Conservation (phyloP, 495 filamentous ascomycete genomes). For the Trichoderma orchidacearum region DNA sequence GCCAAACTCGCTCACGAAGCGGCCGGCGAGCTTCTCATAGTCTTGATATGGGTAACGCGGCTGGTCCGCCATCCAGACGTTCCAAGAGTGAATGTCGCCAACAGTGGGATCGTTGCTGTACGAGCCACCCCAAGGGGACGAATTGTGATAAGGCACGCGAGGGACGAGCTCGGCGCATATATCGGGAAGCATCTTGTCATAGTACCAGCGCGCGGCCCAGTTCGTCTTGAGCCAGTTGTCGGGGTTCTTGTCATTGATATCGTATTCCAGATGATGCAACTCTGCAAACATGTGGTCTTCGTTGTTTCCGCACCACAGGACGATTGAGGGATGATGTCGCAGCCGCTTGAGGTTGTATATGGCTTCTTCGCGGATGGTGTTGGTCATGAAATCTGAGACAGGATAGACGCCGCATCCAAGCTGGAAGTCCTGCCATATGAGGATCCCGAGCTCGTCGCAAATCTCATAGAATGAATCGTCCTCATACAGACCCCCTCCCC, state of each 20-base stretch:
- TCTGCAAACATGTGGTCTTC: slow-evolving; percentile 79
- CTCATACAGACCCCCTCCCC: slow-evolving; percentile 74
- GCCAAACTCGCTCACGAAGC: slow-evolving; percentile 73
- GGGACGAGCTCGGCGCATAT: slow-evolving; percentile 46
- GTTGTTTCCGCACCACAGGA: slow-evolving; percentile 72
- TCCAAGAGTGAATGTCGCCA: slow-evolving; percentile 78
- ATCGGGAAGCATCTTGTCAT: slow-evolving; percentile 77
- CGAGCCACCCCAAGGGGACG: slow-evolving; percentile 61
- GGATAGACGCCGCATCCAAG: slow-evolving; percentile 75
- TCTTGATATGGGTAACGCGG: slow-evolving; percentile 64
- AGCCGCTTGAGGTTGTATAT: slow-evolving; percentile 54
- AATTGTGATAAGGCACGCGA: slow-evolving; percentile 63
- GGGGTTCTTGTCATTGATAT: slow-evolving; percentile 55
- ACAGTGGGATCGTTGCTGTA: slow-evolving; percentile 50
- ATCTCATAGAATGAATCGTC: slow-evolving; percentile 59
- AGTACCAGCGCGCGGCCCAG: slow-evolving; percentile 88
- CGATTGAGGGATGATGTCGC: slow-evolving; percentile 65
- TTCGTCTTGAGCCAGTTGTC: slow-evolving; percentile 68
- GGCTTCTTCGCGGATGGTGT: slow-evolving; percentile 52
- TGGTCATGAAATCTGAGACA: slow-evolving; percentile 46
- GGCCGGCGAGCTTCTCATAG: slow-evolving; percentile 56
- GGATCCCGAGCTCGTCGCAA: slow-evolving; percentile 59
- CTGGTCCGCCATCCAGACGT: slow-evolving; percentile 72
- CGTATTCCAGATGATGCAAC: slow-evolving; percentile 42
- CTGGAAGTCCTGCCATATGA: slow-evolving; percentile 79